Conservation (phyloP, 192 early-diverging fungal genomes). For the Coemansia sp. region DNA sequence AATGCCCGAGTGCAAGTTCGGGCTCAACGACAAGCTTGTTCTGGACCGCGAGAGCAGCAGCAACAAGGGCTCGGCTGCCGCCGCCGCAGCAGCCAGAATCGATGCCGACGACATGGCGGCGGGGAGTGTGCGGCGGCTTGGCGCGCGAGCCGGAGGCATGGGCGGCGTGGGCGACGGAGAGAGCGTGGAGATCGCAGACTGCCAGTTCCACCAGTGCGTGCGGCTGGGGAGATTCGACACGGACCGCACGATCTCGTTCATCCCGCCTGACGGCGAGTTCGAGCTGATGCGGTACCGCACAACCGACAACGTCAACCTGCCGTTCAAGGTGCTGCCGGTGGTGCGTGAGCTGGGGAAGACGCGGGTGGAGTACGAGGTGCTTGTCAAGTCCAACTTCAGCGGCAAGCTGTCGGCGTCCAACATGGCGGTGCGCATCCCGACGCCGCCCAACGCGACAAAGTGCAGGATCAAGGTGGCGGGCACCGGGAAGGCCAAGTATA, state of each 20-base stretch:
- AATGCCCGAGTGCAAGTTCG: slow-evolving; percentile 97
- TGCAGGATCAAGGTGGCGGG: slow-evolving; percentile 76
- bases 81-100: slow-evolving; percentile 51
- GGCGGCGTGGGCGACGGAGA: slow-evolving; percentile 36
- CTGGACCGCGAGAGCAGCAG: slow-evolving; percentile 70
- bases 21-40: slow-evolving; percentile 93
- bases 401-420: slow-evolving; percentile 88
- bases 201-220: slow-evolving; percentile 99
- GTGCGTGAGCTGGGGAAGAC: slow-evolving; percentile 83
- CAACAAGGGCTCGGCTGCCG: slow-evolving; percentile 23
- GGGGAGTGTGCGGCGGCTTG: background rate
- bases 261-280: slow-evolving; percentile 96
- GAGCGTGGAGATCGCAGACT: slow-evolving; percentile 93
- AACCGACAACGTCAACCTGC: slow-evolving; percentile 93
- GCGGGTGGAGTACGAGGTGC: slow-evolving; percentile 86
- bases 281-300: slow-evolving; percentile 97
- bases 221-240: slow-evolving; percentile 89
- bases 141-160: slow-evolving; percentile 24
- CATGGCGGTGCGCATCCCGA: slow-evolving; percentile 85
- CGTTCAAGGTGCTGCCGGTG: slow-evolving; percentile 92
- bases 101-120: slow-evolving; percentile 78
- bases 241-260: slow-evolving; percentile 94
- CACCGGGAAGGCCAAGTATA: slow-evolving; percentile 92
- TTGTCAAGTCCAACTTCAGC: slow-evolving; percentile 87
- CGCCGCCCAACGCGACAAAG: slow-evolving; percentile 85